Percentiles rank a stretch among this genome's conserved stretches.
These are phyloP conservation scores for Boletus fagicola DNA, from an alignment of 768 basidiomycete genomes.

Conservation along the genomic window DNA sequence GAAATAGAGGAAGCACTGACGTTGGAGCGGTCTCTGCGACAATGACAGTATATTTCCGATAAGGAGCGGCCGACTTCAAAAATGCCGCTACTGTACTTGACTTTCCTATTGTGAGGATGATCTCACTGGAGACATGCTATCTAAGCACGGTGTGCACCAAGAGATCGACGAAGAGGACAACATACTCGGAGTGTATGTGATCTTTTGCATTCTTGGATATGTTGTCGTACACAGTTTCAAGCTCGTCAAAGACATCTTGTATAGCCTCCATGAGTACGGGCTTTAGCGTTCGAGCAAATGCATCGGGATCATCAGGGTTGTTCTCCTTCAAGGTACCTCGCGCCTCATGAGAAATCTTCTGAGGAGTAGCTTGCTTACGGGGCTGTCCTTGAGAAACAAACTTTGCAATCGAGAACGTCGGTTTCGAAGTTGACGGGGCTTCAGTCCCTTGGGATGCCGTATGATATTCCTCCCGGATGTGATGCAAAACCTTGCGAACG, in stretches of 20 bases:
- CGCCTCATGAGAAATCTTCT: conserved; percentile 44
- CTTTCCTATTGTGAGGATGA: conserved; percentile 91
- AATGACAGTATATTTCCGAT: conserved; percentile 93
- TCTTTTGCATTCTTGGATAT: conserved; percentile 92
- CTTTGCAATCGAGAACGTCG: conserved; percentile 71
- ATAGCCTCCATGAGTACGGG: conserved; percentile 97
- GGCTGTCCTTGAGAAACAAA: conserved; percentile 83
- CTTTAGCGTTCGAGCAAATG: conserved; percentile 75
- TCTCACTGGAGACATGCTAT: conserved; percentile 60
- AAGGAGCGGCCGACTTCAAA: conserved; percentile 84
- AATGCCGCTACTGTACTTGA: conserved; percentile 94
- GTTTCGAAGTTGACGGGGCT: conserved; percentile 36
- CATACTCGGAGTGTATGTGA: conserved; percentile 98
- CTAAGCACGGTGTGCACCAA: background rate
- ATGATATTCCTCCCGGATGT: conserved; percentile 92
- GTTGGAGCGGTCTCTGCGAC: conserved; percentile 95
- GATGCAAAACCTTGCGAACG: conserved; percentile 86
- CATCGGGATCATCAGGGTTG: conserved; percentile 74
- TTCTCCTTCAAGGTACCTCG: conserved; percentile 63
- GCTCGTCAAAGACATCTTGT: conserved; percentile 92
- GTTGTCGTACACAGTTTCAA: conserved; percentile 94
- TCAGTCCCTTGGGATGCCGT: conserved; percentile 62
- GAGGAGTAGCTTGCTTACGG: conserved; percentile 40
- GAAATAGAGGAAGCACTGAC: conserved; percentile 43
- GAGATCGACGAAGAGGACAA: conserved; percentile 7